phyloP scores from a whole-genome alignment of 1,284 basidiomycete genomes.

The Malassezia psittaci region DNA sequence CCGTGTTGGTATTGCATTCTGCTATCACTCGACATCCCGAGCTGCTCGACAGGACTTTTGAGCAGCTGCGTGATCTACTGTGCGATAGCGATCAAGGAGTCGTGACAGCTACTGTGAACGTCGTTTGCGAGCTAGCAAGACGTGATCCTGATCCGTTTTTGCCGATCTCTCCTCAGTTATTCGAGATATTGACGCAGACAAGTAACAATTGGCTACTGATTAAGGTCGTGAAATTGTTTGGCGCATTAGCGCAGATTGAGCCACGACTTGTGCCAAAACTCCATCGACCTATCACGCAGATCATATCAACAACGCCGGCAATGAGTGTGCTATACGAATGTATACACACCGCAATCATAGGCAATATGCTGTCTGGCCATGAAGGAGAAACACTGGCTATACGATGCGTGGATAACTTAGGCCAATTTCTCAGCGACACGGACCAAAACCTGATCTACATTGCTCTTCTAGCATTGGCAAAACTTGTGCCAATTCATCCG shows the following conservation, averaged over 20 bases:
- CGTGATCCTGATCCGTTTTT: constrained; percentile 35
- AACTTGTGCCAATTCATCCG: constrained; percentile 86
- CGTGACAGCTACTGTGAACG: constrained; percentile 81
- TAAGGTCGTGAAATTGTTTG: constrained; percentile 75
- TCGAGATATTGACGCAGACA: constrained; percentile 83
- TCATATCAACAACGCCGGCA: constrained; percentile 89
- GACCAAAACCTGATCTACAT: constrained; percentile 97
- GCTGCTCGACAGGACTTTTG: constrained; percentile 31
- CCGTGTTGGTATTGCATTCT: constrained; percentile 65
- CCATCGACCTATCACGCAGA: constrained; percentile 78
- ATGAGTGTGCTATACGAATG: constrained; percentile 96
- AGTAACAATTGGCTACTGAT: constrained; percentile 99
- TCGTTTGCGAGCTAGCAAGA: constrained; percentile 77
- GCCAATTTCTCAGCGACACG: constrained; percentile 76
- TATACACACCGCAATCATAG: constrained; percentile 93
- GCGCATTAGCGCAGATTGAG: constrained; percentile 64
- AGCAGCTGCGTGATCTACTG: constrained; percentile 62
- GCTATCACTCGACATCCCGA: constrained; percentile 35
- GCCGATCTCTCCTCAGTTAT: constrained; percentile 69
- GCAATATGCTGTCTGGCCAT: constrained; percentile 65
- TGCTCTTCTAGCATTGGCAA: constrained; percentile 81
- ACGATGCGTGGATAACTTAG: constrained; percentile 85
- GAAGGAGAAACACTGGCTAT: constrained; percentile 61
- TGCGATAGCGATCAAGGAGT: constrained; percentile 56
- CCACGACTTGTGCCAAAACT: constrained; percentile 87